Percentiles rank a stretch among this genome's conserved stretches.
Conservation (phyloP, 305 asterid genomes). For the Caryopteris hybrid region DNA sequence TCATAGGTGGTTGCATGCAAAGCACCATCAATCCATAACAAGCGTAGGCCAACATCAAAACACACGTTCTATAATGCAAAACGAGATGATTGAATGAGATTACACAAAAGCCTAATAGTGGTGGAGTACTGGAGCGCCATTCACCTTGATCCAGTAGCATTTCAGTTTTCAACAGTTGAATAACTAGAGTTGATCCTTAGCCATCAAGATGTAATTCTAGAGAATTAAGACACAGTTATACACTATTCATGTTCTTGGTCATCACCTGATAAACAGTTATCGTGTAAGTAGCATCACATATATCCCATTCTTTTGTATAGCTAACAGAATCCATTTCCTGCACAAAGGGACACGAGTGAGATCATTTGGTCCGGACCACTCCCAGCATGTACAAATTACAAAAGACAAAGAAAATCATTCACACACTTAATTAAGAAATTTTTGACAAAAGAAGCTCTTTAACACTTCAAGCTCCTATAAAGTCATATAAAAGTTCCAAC, state of each 20-base stretch:
- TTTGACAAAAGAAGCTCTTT: neutral
- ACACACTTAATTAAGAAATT: neutral
- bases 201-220: neutral
- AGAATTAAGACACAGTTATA: neutral
- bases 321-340: conserved; percentile 20
- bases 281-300: neutral
- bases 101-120: neutral
- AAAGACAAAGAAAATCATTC: neutral
- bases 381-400: neutral
- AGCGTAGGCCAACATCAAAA: too few species aligned
- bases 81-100: neutral
- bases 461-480: neutral
- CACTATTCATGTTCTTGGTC: neutral
- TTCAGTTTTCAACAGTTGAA: conserved; percentile 5
- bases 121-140: neutral
- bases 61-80: neutral
- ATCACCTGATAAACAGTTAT: neutral
- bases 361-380: neutral
- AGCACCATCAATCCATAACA: neutral
- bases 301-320: neutral
- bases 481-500: neutral
- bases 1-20: neutral
- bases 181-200: neutral
- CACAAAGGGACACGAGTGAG: neutral
- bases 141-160: neutral